Percentiles rank a stretch among this genome's conserved stretches.
Conservation (phyloP, 2,329 filamentous ascomycete genomes). For the Fusarium sp. region DNA sequence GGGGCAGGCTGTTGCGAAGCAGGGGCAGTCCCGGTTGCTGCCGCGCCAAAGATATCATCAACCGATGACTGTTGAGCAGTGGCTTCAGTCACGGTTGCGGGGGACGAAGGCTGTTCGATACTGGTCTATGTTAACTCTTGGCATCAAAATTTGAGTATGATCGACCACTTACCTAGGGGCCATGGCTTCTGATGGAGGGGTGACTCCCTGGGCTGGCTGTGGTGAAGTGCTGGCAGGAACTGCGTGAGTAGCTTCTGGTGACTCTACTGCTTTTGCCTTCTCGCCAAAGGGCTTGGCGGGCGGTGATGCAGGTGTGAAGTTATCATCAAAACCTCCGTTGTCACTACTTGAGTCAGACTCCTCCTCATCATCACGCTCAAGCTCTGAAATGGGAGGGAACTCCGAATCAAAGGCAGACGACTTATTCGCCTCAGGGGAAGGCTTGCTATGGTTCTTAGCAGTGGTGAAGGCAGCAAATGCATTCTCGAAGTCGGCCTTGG, state of each 20-base stretch:
- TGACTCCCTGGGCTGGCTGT: conserved; percentile 39
- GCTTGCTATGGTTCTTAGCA: conserved; percentile 59
- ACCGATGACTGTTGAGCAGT: conserved; percentile 46
- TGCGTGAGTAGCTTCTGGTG: conserved; percentile 8
- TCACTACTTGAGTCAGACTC: conserved; percentile 79
- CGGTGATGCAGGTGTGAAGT: conserved; percentile 77
- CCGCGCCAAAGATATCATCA: conserved; percentile 56
- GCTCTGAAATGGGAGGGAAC: conserved; percentile 92
- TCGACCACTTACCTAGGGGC: conserved; percentile 40
- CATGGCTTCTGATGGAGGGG: conserved; percentile 31
- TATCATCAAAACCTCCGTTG: conserved; percentile 88
- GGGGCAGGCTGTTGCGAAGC: conserved; percentile 45
- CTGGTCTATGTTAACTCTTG: conserved; percentile 32
- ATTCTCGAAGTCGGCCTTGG: conserved; percentile 85
- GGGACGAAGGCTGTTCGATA: conserved; percentile 45
- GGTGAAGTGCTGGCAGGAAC: conserved; percentile 22
- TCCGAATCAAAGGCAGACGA: conserved; percentile 72
- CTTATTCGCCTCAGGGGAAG: conserved; percentile 54
- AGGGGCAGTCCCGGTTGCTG: conserved; percentile 39
- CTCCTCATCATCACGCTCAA: conserved; percentile 79
- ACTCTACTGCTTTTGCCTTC: conserved; percentile 30
- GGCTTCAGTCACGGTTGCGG: conserved; percentile 44
- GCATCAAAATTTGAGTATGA: not conserved
- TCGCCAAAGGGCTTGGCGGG: conserved; percentile 45
- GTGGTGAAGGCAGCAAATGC: conserved; percentile 81